Base-by-base conservation (phyloP, 2,329 filamentous ascomycete genomes). In the Herpotrichia juniperi region DNA sequence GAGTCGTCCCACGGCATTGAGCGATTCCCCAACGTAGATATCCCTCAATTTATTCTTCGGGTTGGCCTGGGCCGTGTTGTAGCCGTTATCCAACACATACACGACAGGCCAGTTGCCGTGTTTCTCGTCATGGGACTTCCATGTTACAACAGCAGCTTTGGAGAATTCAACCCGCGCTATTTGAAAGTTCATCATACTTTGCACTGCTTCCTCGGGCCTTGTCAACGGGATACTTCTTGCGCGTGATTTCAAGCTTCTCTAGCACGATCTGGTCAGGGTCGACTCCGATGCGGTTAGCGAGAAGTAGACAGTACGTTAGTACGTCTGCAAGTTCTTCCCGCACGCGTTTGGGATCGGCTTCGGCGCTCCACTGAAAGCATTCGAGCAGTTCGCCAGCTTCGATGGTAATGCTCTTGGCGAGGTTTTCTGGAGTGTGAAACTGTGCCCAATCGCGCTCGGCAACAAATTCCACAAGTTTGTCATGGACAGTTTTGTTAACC, bases 371-470 rank as follows among this genome's bases (percentile, higher is more conserved):
- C 53, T 56, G 53, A 24, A 53, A 56, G 45, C 53, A 56, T 40
- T 56, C 53, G 34, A 56, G 53, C 22, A 56, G 40, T 46, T 56
- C 53, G 42, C 32, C 53, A 14, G 53, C 49, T 56, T 56, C 53
- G 25, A 56, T 53, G 44, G 50, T 19, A 12, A 56, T 35, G 35
- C 53, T 56, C 46, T 56, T 56, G n/a, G 53, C 53, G 24, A 56
- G 53, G 26, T 56, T 56, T 30, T 56, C 53, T 37, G 53, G 46
- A 30, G 53, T 56, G 42, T 56, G 53, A 50, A 56, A 56, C 40
- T 56, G 53, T 25, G 39, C 53, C 53, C 53, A 56, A 48, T 56
- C 53, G 42, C 53, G 53, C 50, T 56, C 53, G n/a, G 45, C 53
- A 48, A 43, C 53, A 42, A 56, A 56, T 46, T 50, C 50, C 26